phyloP scores from a whole-genome alignment of 805 yeast species.

The Wickerhamomyces pijperi region DNA sequence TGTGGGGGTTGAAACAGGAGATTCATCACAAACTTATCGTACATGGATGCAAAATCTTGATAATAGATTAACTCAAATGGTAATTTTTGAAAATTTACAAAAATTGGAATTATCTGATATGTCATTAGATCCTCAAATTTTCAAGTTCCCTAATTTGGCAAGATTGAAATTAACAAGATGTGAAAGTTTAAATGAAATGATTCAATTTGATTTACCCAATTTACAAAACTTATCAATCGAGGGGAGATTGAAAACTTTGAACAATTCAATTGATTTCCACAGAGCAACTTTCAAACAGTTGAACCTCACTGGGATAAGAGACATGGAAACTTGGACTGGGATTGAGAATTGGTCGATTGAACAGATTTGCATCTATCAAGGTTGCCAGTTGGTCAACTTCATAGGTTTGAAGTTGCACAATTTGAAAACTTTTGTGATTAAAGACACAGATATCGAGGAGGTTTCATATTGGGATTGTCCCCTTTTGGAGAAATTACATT shows the following conservation, averaged over 20 bases:
- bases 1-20: constrained; percentile 1
- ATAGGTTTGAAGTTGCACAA: constrained; percentile 1
- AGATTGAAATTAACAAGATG: constrained; percentile 4
- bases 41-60: constrained; percentile 3
- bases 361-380: constrained; percentile 2
- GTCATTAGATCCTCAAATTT: constrained; percentile 3
- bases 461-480: constrained; percentile 6
- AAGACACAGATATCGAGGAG: constrained; percentile 6
- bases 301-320: constrained; percentile 3
- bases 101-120: constrained; percentile 3
- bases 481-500: constrained; percentile 2
- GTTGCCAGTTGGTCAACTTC: constrained; percentile 3
- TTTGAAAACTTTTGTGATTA: constrained; percentile 2
- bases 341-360: constrained; percentile 3
- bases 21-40: neutral
- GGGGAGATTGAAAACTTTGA: constrained; percentile 3
- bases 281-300: constrained; percentile 1
- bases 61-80: constrained; percentile 1
- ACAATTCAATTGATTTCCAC: constrained; percentile 6
- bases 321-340: constrained; percentile 6
- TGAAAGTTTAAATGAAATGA: neutral
- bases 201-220: constrained; percentile 3
- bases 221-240: constrained; percentile 2
- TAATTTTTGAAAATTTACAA: constrained; percentile 6
- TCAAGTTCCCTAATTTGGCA: constrained; percentile 6